phyloP scores from a whole-genome alignment of 495 filamentous ascomycete genomes.

The Aspergillus hancockii region DNA sequence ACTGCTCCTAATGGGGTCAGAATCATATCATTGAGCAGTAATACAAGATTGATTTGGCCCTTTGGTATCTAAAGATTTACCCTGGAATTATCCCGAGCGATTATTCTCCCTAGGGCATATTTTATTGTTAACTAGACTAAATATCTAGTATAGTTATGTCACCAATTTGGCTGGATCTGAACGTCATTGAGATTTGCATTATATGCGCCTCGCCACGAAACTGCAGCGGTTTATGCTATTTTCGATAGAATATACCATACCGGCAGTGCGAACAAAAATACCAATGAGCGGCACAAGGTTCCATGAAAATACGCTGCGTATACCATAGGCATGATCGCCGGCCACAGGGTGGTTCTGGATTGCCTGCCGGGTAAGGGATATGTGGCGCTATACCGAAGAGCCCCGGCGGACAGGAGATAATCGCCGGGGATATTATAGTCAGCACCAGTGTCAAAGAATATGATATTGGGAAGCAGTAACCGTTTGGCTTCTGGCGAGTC shows the following conservation, averaged over 20 bases:
- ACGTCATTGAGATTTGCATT: background rate
- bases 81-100: too few species aligned
- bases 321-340: conserved; percentile 18
- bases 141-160: too few species aligned
- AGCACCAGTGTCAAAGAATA: conserved; percentile 36
- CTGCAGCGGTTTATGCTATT: background rate
- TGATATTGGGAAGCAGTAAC: conserved; percentile 33
- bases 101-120: too few species aligned
- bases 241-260: background rate
- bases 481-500: background rate
- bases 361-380: conserved; percentile 30
- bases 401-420: conserved; percentile 16
- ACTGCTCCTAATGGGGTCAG: background rate
- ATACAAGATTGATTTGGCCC: too few species aligned
- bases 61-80: too few species aligned
- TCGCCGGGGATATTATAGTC: conserved; percentile 47
- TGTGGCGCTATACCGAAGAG: conserved; percentile 27
- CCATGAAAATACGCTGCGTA: background rate
- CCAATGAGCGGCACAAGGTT: too few species aligned
- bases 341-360: conserved; percentile 32
- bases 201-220: conserved; percentile 3
- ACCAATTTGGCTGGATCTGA: background rate
- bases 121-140: too few species aligned
- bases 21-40: too few species aligned
- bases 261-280: background rate